phyloP scores from a whole-genome alignment of 768 basidiomycete species.

The Leccinum arenicola region DNA sequence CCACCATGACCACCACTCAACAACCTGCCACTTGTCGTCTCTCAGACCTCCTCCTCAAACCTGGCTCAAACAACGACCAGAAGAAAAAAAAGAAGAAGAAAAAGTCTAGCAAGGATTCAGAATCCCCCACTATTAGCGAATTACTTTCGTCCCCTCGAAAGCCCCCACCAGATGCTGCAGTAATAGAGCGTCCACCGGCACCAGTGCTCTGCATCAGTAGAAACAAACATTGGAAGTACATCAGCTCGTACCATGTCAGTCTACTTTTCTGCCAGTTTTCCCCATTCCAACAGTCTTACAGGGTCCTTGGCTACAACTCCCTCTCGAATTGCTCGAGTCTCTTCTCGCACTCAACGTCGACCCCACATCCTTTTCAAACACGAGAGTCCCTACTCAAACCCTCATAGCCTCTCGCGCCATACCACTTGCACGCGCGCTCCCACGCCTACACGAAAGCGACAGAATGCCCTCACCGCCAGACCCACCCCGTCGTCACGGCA shows the following conservation, averaged over 20 bases:
- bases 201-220: slow-evolving; percentile 81
- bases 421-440: slow-evolving; percentile 19
- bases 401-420: slow-evolving; percentile 29
- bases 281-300: slow-evolving; percentile 28
- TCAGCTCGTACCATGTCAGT: slow-evolving; percentile 87
- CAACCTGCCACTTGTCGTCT: neutral
- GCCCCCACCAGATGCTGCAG: slow-evolving; percentile 34
- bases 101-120: slow-evolving; percentile 36
- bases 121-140: slow-evolving; percentile 21
- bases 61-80: slow-evolving; percentile 22
- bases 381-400: slow-evolving; percentile 42
- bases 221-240: slow-evolving; percentile 94
- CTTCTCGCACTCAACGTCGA: slow-evolving; percentile 76
- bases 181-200: slow-evolving; percentile 46
- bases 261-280: neutral
- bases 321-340: slow-evolving; percentile 81
- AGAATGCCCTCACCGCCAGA: slow-evolving; percentile 43
- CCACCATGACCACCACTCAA: neutral
- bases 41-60: slow-evolving; percentile 2
- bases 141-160: slow-evolving; percentile 22
- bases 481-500: slow-evolving; percentile 38
- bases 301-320: slow-evolving; percentile 92
- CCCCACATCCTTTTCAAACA: slow-evolving; percentile 55
- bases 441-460: slow-evolving; percentile 36
- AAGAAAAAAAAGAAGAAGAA: slow-evolving; percentile 76